Conservation (phyloP, 225 moss, liverwort and hornwort genomes). For the Marchantia paleacea region DNA sequence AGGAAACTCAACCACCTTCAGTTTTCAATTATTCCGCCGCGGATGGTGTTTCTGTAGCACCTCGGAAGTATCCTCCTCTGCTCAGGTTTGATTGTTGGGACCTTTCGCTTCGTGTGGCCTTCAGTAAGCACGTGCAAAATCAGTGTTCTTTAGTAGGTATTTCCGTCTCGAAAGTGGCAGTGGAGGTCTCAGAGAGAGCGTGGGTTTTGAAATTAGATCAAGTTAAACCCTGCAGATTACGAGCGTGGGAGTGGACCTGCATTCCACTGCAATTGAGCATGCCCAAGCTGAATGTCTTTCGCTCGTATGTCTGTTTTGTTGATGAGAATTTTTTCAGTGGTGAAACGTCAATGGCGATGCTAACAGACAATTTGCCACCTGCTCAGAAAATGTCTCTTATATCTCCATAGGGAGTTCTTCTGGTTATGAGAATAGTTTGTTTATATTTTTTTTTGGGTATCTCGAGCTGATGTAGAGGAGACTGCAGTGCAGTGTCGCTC, state of each 20-base stretch:
- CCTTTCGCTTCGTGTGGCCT: background rate
- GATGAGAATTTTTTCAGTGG: no score
- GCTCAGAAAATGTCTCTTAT: no score
- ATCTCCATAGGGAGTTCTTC: no score
- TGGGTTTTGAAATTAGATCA: background rate
- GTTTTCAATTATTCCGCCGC: conserved; percentile 2
- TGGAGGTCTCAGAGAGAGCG: background rate
- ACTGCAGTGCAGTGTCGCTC: conserved; percentile 99
- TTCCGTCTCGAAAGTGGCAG: no score
- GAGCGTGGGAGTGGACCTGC: no score
- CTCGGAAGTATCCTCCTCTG: conserved; percentile 30
- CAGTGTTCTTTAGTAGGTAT: background rate
- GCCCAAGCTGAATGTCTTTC: no score
- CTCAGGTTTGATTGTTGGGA: conserved; percentile 31
- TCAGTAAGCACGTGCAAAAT: background rate
- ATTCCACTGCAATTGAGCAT: no score
- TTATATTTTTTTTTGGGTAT: no score
- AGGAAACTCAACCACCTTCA: conserved; percentile 4
- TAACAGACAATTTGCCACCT: no score
- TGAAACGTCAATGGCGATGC: no score
- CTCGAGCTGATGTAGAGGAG: conserved; percentile 24
- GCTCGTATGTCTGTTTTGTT: no score
- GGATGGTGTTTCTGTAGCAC: background rate
- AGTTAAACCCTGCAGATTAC: no score
- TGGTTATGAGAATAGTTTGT: background rate